A percentile compares a stretch with the other conserved stretches of the same genome.
Conservation (phyloP, 805 yeast species). For the Metschnikowia baotianmanensis region DNA sequence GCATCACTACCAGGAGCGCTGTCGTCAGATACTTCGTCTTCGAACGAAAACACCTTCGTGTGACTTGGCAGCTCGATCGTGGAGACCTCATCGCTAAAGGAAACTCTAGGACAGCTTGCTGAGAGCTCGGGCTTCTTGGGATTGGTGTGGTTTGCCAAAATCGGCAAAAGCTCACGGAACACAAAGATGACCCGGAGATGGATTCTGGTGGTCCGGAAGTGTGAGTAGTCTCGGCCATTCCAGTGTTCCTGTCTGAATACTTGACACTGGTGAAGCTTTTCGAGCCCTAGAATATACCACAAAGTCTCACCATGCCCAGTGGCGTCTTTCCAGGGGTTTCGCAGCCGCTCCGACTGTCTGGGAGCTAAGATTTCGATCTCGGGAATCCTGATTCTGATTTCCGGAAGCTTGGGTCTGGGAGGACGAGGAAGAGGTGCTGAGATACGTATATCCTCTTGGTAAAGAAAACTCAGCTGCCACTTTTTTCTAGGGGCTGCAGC, state of each 20-base stretch:
- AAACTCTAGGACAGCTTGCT: not conserved
- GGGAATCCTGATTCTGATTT: not conserved
- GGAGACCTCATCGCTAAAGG: not conserved
- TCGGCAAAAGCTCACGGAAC: not conserved
- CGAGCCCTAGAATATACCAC: slow-evolving; percentile 3
- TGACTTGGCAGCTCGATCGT: not conserved
- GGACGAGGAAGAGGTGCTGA: no score
- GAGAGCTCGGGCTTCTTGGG: not conserved
- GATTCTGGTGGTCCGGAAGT: not conserved
- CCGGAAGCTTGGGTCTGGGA: not conserved
- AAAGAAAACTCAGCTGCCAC: no score
- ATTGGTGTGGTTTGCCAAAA: not conserved
- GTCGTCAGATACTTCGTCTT: no score
- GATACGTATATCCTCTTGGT: no score
- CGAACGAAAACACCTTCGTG: no score
- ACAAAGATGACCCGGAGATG: not conserved
- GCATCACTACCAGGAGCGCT: no score
- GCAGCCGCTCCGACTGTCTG: not conserved
- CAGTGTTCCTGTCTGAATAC: not conserved
- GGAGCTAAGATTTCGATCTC: no score
- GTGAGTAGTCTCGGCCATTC: not conserved
- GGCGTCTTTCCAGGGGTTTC: not conserved
- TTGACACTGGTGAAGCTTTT: not conserved
- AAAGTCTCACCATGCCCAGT: not conserved
- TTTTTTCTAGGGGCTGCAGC: no score